Percentiles rank a stretch among this genome's conserved stretches.
phyloP scores from a whole-genome alignment of 805 yeast species.

The Candida krabiensis region DNA sequence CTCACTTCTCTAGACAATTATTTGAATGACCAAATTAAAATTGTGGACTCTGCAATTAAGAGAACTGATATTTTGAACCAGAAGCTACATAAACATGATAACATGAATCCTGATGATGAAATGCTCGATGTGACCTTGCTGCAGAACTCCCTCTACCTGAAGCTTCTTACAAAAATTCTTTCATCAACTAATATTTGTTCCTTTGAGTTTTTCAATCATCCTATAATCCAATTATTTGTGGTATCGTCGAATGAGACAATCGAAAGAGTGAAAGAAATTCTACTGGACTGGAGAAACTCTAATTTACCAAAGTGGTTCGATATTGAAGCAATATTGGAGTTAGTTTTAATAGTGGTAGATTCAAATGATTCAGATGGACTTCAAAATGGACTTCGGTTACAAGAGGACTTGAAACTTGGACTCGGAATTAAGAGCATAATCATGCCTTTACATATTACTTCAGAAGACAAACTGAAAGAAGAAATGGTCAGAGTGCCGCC shows the following conservation, averaged over 20 bases:
- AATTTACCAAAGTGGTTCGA: conserved; percentile 64
- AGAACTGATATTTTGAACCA: conserved; percentile 2
- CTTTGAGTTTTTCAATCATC: conserved; percentile 86
- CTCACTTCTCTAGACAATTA: conserved; percentile 13
- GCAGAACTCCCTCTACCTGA: conserved; percentile 52
- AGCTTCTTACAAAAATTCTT: conserved; percentile 56
- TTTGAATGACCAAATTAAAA: conserved; percentile 22
- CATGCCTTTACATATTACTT: conserved; percentile 13
- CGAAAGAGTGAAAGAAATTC: conserved; percentile 55
- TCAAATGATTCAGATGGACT: conserved; percentile 44
- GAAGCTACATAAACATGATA: neutral
- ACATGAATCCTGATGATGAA: conserved; percentile 1
- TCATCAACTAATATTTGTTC: conserved; percentile 64
- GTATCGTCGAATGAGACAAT: conserved; percentile 55
- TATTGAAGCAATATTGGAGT: conserved; percentile 57
- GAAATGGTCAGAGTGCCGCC: conserved; percentile 20
- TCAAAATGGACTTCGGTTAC: conserved; percentile 34
- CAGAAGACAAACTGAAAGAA: conserved; percentile 3
- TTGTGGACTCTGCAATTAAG: conserved; percentile 17
- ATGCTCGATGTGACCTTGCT: conserved; percentile 23
- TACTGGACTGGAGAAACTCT: conserved; percentile 51
- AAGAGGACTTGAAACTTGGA: conserved; percentile 29
- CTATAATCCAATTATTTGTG: conserved; percentile 71
- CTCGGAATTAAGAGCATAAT: conserved; percentile 23
- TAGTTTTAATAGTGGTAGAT: conserved; percentile 52